Evolutionary conservation across 75 land plant genomes (phyloP), one percentile per base, ranked within the genome.

Genomic region (Ceratopteris richardii): DNA sequence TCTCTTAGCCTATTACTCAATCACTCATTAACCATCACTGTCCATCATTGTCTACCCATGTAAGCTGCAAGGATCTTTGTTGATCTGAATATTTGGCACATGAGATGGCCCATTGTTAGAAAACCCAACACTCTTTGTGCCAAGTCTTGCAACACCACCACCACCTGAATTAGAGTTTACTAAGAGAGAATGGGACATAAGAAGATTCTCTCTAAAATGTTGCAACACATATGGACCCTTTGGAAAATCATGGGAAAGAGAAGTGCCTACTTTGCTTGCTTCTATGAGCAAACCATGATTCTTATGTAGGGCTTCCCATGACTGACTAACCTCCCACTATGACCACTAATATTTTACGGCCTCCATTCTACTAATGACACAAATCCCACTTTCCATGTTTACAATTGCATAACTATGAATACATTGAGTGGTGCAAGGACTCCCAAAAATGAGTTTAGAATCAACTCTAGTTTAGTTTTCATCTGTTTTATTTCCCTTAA

Each of bases 231-330:
- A 7, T 11, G 54, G 16, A 4, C 54, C 54, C 23, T 23, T 28
- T 19, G 54, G 14, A 26, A 4, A 52, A 3, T 1, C 1, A 4
- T 52, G 54, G 1, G 23, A 18, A 24, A 52, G 28, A 24, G 54
- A 24, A 11, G 28, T 14, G 7, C 29, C 23, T 22, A 14, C 54
- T 24, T 24, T 52, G 3, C 54, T 28, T 23, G 54, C 29, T 4
- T 52, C 54, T 24, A 52, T 18, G 2, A 52, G 23, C 22, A 28
- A 18, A 24, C 24, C 29, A 52, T 25, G 54, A 52, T 52, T 23
- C 27, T 26, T 52, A 1, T 26, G 28, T 24, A 52, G 54, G 29
- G 54, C 54, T 52, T 52, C 54, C 54, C 54, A 52, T 3, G 54
- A 52, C 25, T 52, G 54, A 52, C 29, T 52, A 26, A 3, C 28